A percentile compares a stretch with the other conserved stretches of the same genome.
phyloP scores from a whole-genome alignment of 73 alveolate genomes.

The Stentor coeruleus region DNA sequence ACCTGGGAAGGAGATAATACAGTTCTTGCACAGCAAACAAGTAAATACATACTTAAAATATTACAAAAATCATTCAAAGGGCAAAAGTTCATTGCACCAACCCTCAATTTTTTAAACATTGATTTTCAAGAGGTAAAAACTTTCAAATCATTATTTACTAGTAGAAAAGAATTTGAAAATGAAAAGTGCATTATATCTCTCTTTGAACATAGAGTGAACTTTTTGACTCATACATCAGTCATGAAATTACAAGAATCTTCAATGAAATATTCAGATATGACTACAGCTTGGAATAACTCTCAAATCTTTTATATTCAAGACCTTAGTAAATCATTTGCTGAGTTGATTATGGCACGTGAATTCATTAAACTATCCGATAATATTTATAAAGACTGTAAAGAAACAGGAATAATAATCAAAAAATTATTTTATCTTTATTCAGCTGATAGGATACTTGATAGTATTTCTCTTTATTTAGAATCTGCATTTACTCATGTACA shows the following conservation, averaged over 20 bases:
- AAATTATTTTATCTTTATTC: background rate
- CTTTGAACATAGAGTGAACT: background rate
- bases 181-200: background rate
- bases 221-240: background rate
- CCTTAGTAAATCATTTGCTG: background rate
- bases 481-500: background rate
- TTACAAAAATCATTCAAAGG: conserved; percentile 22
- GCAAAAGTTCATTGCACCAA: conserved; percentile 29
- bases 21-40: conserved; percentile 66
- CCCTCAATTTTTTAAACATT: background rate
- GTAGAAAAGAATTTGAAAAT: background rate
- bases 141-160: background rate
- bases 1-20: conserved; percentile 90
- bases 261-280: background rate
- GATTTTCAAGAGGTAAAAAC: background rate
- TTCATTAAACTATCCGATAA: background rate
- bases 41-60: conserved; percentile 37
- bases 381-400: background rate
- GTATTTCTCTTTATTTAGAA: background rate
- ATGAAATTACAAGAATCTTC: background rate
- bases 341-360: background rate
- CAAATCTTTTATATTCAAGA: background rate
- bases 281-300: background rate
- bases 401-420: background rate
- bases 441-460: background rate